Percentiles rank a stretch among this genome's conserved stretches.
Conservation (phyloP, 345 rosid genomes). For the Pugionium dolabratum region DNA sequence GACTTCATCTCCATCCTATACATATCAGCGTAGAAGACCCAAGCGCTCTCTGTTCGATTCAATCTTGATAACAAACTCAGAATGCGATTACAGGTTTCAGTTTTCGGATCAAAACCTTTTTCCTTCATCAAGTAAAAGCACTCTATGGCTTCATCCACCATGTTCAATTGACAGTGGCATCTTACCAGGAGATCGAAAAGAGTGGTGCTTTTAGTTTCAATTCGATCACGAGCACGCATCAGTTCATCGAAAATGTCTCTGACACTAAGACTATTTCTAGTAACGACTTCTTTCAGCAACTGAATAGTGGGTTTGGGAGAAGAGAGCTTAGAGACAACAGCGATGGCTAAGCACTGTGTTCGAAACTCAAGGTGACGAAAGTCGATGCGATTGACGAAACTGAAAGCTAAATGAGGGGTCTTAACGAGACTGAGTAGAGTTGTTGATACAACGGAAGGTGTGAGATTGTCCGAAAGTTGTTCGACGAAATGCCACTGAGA, state of each 20-base stretch:
- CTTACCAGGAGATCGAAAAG: conserved; percentile 62
- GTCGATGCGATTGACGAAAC: conserved; percentile 51
- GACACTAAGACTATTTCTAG: conserved; percentile 29
- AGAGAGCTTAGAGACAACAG: conserved; percentile 54
- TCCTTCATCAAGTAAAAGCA: conserved; percentile 70
- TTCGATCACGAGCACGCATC: conserved; percentile 43
- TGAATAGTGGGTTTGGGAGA: conserved; percentile 59
- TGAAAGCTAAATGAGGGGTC: conserved; percentile 59
- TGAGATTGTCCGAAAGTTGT: conserved; percentile 49
- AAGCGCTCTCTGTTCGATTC: conserved; percentile 56
- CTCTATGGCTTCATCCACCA: conserved; percentile 59
- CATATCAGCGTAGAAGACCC: conserved; percentile 97
- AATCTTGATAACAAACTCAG: conserved; percentile 63
- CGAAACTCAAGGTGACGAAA: conserved; percentile 45
- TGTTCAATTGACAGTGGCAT: conserved; percentile 67
- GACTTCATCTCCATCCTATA: conserved; percentile 78
- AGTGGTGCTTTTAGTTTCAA: conserved; percentile 50
- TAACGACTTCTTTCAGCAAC: conserved; percentile 51
- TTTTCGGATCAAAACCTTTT: conserved; percentile 63
- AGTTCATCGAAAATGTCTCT: conserved; percentile 56
- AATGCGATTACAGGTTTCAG: conserved; percentile 68
- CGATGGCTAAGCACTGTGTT: conserved; percentile 65
- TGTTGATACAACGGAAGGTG: conserved; percentile 48
- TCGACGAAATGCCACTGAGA: conserved; percentile 83
- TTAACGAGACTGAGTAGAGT: conserved; percentile 53